These are phyloP conservation scores for Puccinia hordei DNA, from an alignment of 1,284 basidiomycete species.

Conservation along the genomic window DNA sequence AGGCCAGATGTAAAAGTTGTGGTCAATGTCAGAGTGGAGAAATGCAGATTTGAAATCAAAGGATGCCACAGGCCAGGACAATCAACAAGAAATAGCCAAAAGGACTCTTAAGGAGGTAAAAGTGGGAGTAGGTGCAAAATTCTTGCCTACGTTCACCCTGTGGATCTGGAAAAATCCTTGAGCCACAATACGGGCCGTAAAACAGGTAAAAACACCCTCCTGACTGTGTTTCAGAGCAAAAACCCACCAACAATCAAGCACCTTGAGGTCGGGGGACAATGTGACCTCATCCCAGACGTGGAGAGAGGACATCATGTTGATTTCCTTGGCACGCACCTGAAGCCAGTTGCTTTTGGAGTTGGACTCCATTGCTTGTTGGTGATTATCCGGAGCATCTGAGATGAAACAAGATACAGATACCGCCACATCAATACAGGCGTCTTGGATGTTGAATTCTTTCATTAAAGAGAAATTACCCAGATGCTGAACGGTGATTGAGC, in stretches of 20 bases:
- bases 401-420: too few relatives aligned
- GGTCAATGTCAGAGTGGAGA: too few relatives aligned
- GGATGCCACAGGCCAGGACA: too few relatives aligned
- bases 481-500: too few relatives aligned
- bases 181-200: not conserved
- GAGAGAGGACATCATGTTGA: not conserved
- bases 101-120: too few relatives aligned
- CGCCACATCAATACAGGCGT: too few relatives aligned
- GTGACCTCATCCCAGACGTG: not conserved
- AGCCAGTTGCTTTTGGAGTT: not conserved
- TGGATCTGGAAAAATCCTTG: slow-evolving; percentile 10
- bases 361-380: not conserved
- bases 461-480: too few relatives aligned
- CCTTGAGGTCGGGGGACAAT: not conserved
- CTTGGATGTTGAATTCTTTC: too few relatives aligned
- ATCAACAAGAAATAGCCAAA: too few relatives aligned
- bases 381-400: not conserved
- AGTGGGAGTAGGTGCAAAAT: slow-evolving; percentile 4
- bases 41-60: too few relatives aligned
- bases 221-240: slow-evolving; percentile 10
- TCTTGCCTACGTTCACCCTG: not conserved
- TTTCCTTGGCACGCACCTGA: not conserved
- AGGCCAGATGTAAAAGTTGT: too few relatives aligned
- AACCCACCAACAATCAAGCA: slow-evolving; percentile 3
- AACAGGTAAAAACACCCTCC: not conserved